Evolutionary conservation across 2,329 filamentous ascomycete species (phyloP).

Genomic region (Colletotrichum sp.): DNA sequence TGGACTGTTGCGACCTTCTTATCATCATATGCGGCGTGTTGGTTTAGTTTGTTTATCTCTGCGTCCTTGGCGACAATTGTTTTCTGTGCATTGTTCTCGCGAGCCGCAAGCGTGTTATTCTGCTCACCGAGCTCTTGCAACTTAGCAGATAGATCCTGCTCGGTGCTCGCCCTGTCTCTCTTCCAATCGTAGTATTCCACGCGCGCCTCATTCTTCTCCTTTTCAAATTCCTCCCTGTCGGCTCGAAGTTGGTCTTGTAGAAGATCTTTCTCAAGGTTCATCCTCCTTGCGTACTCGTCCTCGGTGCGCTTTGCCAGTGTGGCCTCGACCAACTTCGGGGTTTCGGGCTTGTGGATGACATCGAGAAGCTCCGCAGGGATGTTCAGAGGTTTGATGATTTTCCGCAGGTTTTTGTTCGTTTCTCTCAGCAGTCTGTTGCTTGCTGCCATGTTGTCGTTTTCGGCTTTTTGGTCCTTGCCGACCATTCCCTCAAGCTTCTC

Average conservation of each 20-base stretch:
- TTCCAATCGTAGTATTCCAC: neutral
- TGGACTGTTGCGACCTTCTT: neutral
- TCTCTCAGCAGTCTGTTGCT: neutral
- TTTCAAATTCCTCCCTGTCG: neutral
- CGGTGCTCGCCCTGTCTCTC: neutral
- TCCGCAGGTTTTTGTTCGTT: neutral
- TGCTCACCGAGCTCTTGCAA: neutral
- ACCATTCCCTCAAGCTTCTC: neutral
- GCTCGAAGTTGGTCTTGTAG: neutral
- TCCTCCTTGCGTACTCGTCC: neutral
- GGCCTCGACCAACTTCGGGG: neutral
- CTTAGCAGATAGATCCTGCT: neutral
- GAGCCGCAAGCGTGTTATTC: neutral
- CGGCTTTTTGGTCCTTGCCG: neutral
- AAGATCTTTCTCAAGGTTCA: neutral
- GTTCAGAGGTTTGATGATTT: neutral
- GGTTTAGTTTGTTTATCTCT: neutral
- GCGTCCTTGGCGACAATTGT: neutral
- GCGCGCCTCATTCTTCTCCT: neutral
- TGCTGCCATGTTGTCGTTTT: neutral
- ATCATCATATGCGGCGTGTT: no score
- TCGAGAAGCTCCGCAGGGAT: neutral
- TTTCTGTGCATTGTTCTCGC: neutral
- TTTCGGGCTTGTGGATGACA: neutral
- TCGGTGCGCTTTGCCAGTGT: neutral